Evolutionary conservation across 495 filamentous ascomycete genomes (phyloP).

Genomic region (Penicillium tannophilum): DNA sequence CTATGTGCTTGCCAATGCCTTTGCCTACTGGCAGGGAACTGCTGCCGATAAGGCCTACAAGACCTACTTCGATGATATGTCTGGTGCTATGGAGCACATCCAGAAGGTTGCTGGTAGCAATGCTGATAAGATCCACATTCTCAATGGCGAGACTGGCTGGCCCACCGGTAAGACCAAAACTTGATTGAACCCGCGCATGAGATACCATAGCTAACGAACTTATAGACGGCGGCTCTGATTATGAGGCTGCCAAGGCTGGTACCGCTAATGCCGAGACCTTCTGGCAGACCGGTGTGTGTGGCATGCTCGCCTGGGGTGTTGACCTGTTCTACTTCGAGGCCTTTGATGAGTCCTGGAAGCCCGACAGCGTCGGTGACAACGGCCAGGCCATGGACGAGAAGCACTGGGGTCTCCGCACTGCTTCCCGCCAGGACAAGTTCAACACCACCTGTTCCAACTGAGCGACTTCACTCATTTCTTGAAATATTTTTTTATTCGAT

Average conservation of each 20-base stretch:
- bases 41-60: conserved; percentile 61
- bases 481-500: background rate
- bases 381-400: conserved; percentile 69
- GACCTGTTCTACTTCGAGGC: conserved; percentile 86
- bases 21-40: conserved; percentile 81
- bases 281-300: conserved; percentile 70
- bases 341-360: conserved; percentile 83
- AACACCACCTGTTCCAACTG: conserved; percentile 54
- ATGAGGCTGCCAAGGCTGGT: conserved; percentile 63
- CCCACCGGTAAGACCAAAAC: conserved; percentile 49
- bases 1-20: conserved; percentile 77
- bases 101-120: conserved; percentile 58
- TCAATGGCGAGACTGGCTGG: conserved; percentile 80
- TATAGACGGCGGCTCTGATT: conserved; percentile 61
- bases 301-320: conserved; percentile 69
- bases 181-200: background rate
- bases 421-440: conserved; percentile 65
- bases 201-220: background rate
- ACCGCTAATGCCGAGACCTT: conserved; percentile 61
- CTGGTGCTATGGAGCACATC: conserved; percentile 69
- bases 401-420: conserved; percentile 75
- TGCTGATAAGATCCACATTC: conserved; percentile 59
- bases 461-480: background rate
- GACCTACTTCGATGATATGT: conserved; percentile 75
- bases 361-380: conserved; percentile 65